These are phyloP conservation scores for Pichia kluyveri DNA, from an alignment of 805 yeast genomes.

Conservation along the genomic window DNA sequence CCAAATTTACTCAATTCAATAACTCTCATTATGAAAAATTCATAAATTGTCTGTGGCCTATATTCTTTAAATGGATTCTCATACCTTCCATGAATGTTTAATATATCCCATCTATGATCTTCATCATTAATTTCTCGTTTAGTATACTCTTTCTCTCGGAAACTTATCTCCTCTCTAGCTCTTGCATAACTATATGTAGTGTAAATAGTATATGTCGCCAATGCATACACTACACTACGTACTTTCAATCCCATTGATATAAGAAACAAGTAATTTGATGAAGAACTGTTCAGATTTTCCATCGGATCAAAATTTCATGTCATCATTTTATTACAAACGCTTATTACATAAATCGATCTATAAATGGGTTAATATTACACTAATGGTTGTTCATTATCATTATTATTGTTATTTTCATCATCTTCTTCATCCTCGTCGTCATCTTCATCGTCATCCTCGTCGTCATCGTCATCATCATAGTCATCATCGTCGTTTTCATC, in stretches of 20 bases:
- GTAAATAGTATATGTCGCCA: slow-evolving; percentile 52
- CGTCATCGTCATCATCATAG: slow-evolving; percentile 3
- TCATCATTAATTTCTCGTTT: neutral
- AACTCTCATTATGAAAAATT: slow-evolving; percentile 66
- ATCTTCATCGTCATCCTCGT: slow-evolving; percentile 2
- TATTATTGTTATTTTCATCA: slow-evolving; percentile 1
- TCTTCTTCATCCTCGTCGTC: slow-evolving; percentile 3
- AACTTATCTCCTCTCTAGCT: slow-evolving; percentile 45
- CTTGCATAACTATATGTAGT: slow-evolving; percentile 51
- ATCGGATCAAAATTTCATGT: no score
- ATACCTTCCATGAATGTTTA: slow-evolving; percentile 64
- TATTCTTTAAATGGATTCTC: slow-evolving; percentile 90
- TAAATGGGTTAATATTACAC: neutral
- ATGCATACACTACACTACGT: slow-evolving; percentile 29
- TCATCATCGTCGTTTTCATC: slow-evolving; percentile 4
- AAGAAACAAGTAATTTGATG: neutral
- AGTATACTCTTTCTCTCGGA: slow-evolving; percentile 23
- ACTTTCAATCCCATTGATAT: slow-evolving; percentile 1
- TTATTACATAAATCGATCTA: neutral
- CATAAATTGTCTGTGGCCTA: slow-evolving; percentile 81
- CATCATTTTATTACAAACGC: no score
- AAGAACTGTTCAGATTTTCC: neutral
- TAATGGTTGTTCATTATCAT: neutral
- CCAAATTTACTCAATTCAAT: slow-evolving; percentile 55
- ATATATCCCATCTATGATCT: slow-evolving; percentile 31